Conservation (phyloP, 495 filamentous ascomycete genomes). For the Penicillium longicatenatum region DNA sequence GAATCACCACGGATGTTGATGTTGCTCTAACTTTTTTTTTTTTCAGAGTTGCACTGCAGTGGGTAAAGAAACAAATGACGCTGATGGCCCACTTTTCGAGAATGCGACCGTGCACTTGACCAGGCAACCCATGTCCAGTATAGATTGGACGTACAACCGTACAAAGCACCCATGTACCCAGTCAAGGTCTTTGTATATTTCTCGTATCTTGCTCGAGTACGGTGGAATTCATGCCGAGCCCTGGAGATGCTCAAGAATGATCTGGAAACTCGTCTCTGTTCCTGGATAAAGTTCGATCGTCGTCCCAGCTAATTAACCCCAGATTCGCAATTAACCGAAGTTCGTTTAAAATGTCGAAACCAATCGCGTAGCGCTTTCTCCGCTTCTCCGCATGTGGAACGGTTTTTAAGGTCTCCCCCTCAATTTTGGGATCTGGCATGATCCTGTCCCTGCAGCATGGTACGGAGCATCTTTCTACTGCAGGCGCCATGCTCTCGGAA, state of each 20-base stretch:
- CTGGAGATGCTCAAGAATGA: no score
- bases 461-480: slow-evolving; percentile 7
- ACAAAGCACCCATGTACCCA: no score
- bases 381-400: slow-evolving; percentile 18
- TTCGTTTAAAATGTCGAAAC: slow-evolving; percentile 11
- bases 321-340: slow-evolving; percentile 30
- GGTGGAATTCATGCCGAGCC: neutral
- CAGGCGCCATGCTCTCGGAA: slow-evolving; percentile 37
- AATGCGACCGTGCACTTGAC: neutral
- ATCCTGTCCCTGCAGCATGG: slow-evolving; percentile 4
- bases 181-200: no score
- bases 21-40: neutral
- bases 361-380: slow-evolving; percentile 13
- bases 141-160: no score
- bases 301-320: slow-evolving; percentile 13
- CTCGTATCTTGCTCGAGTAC: no score
- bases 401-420: slow-evolving; percentile 16
- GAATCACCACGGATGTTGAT: neutral
- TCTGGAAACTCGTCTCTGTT: neutral
- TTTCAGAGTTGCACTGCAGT: slow-evolving; percentile 11
- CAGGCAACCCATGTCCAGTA: neutral
- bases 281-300: neutral
- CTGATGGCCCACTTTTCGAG: slow-evolving; percentile 8
- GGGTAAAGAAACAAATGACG: neutral
- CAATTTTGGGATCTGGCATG: slow-evolving; percentile 6